phyloP scores from a whole-genome alignment of 768 basidiomycete genomes.

The Candolleomyces aberdarensis region DNA sequence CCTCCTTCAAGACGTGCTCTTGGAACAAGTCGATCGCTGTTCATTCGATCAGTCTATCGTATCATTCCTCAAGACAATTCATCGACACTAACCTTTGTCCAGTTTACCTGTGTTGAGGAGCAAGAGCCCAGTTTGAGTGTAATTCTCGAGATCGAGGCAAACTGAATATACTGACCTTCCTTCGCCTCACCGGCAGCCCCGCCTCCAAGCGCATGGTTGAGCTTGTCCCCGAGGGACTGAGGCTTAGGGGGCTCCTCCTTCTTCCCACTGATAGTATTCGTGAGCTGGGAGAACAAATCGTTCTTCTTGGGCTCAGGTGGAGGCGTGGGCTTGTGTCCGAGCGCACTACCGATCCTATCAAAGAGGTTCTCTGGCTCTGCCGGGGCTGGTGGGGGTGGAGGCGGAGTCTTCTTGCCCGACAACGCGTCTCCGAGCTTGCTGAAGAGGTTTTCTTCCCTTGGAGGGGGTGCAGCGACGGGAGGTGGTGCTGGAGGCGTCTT shows the following conservation, averaged over 20 bases:
- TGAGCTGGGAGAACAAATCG: slow-evolving; percentile 12
- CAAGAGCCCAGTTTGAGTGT: background rate
- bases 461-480: background rate
- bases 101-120: slow-evolving; percentile 3
- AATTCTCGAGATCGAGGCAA: background rate
- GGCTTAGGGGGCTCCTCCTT: slow-evolving; percentile 13
- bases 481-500: background rate
- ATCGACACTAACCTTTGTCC: slow-evolving; percentile 29
- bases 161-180: slow-evolving; percentile 15
- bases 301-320: slow-evolving; percentile 10
- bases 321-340: slow-evolving; percentile 1
- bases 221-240: slow-evolving; percentile 8
- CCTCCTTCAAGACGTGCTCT: slow-evolving; percentile 35
- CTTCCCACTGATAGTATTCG: slow-evolving; percentile 8
- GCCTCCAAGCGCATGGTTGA: slow-evolving; percentile 22
- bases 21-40: slow-evolving; percentile 40
- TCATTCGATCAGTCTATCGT: background rate
- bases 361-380: slow-evolving; percentile 9
- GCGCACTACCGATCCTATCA: slow-evolving; percentile 4
- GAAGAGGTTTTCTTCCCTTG: slow-evolving; percentile 9
- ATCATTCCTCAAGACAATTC: background rate
- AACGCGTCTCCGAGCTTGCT: slow-evolving; percentile 11
- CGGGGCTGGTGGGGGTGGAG: slow-evolving; percentile 12
- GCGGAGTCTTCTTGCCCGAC: slow-evolving; percentile 1
- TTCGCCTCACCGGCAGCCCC: slow-evolving; percentile 20